Evolutionary conservation across 1,284 basidiomycete genomes (phyloP).

Genomic region (Ganoderma boninense): DNA sequence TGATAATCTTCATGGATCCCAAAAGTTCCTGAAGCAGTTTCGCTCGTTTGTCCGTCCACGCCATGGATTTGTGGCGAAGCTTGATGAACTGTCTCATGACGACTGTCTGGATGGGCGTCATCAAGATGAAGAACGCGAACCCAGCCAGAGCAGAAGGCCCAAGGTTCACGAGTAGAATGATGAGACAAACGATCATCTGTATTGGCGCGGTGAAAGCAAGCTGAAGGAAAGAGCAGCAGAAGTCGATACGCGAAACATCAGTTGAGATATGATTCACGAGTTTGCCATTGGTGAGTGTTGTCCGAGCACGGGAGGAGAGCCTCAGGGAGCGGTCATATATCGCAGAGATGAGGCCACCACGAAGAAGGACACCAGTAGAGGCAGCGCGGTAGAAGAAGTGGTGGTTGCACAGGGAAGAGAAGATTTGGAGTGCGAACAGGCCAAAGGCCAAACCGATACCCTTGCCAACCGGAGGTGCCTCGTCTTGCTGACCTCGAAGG

Average conservation of each 20-base stretch:
- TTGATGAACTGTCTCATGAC: slow-evolving; percentile 82
- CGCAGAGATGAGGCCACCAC: slow-evolving; percentile 89
- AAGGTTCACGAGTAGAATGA: slow-evolving; percentile 74
- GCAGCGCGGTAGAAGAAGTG: slow-evolving; percentile 85
- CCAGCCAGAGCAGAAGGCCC: slow-evolving; percentile 87
- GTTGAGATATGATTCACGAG: slow-evolving; percentile 95
- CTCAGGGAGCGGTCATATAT: slow-evolving; percentile 86
- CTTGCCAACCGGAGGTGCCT: slow-evolving; percentile 66
- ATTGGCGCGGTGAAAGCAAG: slow-evolving; percentile 83
- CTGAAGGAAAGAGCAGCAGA: slow-evolving; percentile 86
- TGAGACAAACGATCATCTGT: slow-evolving; percentile 75
- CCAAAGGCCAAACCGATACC: slow-evolving; percentile 82
- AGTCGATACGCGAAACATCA: slow-evolving; percentile 92
- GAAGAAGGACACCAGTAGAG: slow-evolving; percentile 81
- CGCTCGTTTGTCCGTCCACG: slow-evolving; percentile 90
- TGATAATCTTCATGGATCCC: slow-evolving; percentile 90
- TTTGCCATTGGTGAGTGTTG: slow-evolving; percentile 85
- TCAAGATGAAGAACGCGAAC: slow-evolving; percentile 81
- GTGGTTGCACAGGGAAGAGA: slow-evolving; percentile 75
- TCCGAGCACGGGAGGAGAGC: slow-evolving; percentile 85
- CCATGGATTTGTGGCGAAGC: slow-evolving; percentile 81
- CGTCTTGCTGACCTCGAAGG: slow-evolving; percentile 47
- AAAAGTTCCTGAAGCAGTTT: slow-evolving; percentile 87
- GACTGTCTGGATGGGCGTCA: slow-evolving; percentile 69
- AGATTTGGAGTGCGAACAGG: slow-evolving; percentile 75